A percentile compares a stretch with the other conserved stretches of the same genome.
phyloP scores from a whole-genome alignment of 176 grass and related monocot species.

The Phyllostachys edulis region DNA sequence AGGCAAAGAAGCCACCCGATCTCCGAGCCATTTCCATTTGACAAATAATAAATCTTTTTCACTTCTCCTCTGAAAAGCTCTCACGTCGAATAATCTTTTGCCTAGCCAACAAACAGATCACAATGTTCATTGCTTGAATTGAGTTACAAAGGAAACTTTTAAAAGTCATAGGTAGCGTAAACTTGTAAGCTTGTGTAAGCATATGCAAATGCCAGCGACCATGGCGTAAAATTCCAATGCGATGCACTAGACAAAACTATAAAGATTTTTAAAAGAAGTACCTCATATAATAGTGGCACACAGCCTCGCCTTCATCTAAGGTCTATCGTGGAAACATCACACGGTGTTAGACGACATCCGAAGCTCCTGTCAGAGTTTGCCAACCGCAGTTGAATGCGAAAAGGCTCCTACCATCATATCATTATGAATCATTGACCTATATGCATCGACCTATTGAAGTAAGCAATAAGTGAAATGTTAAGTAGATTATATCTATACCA shows the following conservation, averaged over 20 bases:
- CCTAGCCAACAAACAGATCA: constrained; percentile 43
- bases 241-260: constrained; percentile 2
- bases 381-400: constrained; percentile 96
- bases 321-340: constrained; percentile 81
- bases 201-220: background rate
- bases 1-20: constrained; percentile 92
- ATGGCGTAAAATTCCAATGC: constrained; percentile 16
- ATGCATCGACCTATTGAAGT: constrained; percentile 72
- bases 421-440: constrained; percentile 84
- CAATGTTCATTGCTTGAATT: constrained; percentile 25
- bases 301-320: constrained; percentile 77
- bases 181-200: too few relatives aligned
- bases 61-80: constrained; percentile 85
- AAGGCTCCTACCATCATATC: constrained; percentile 98
- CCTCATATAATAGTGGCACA: constrained; percentile 97
- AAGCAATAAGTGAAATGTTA: constrained; percentile 30
- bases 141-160: background rate
- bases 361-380: constrained; percentile 80
- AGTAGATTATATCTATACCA: background rate
- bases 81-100: constrained; percentile 87
- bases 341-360: constrained; percentile 75
- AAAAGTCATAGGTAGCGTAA: too few relatives aligned
- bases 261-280: constrained; percentile 25
- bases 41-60: constrained; percentile 96
- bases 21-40: constrained; percentile 98